These are phyloP conservation scores for Mariannaea sp. DNA, from an alignment of 2,329 filamentous ascomycete species.

Conservation along the genomic window DNA sequence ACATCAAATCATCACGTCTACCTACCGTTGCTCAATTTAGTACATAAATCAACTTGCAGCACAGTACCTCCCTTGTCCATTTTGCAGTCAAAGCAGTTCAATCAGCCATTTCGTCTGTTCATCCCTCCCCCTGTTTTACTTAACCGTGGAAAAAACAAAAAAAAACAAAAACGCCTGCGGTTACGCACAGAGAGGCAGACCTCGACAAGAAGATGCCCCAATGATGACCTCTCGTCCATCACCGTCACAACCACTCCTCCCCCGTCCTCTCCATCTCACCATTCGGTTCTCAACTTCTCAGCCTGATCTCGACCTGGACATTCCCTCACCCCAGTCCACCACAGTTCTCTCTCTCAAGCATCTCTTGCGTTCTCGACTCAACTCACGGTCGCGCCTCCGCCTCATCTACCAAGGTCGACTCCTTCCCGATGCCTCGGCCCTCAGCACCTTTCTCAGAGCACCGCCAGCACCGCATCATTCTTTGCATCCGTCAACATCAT, in stretches of 20 bases:
- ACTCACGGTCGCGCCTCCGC: slow-evolving; percentile 73
- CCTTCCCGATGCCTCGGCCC: slow-evolving; percentile 72
- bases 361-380: slow-evolving; percentile 74
- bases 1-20: too few species aligned
- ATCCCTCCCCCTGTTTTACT: too few species aligned
- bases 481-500: too few species aligned
- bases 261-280: slow-evolving; percentile 70
- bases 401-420: slow-evolving; percentile 91
- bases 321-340: slow-evolving; percentile 69
- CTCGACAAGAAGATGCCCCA: slow-evolving; percentile 35
- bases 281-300: slow-evolving; percentile 89
- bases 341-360: slow-evolving; percentile 82
- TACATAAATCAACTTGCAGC: too few species aligned
- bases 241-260: slow-evolving; percentile 30
- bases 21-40: not conserved
- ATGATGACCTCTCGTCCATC: slow-evolving; percentile 36
- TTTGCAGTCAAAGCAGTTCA: too few species aligned
- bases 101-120: too few species aligned
- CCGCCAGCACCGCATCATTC: slow-evolving; percentile 63
- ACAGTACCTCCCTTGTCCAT: too few species aligned
- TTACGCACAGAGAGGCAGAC: too few species aligned
- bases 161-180: too few species aligned
- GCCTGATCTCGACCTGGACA: slow-evolving; percentile 80
- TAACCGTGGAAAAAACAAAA: too few species aligned
- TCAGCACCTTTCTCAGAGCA: slow-evolving; percentile 70